Percentiles rank a stretch among this genome's conserved stretches.
phyloP scores from a whole-genome alignment of 768 basidiomycete species.

The Amanita pallidorosea region DNA sequence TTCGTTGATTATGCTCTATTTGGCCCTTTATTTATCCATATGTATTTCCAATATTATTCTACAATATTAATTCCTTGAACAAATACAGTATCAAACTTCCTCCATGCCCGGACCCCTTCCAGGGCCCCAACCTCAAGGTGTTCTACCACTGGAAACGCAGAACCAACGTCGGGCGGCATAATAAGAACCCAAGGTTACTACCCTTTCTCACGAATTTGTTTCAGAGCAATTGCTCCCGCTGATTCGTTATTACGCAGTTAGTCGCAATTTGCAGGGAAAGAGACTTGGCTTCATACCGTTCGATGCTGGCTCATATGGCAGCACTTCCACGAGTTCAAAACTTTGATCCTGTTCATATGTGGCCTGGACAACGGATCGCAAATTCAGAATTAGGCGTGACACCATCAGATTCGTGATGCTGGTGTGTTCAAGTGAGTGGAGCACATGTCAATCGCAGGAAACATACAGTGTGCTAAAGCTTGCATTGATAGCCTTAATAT shows the following conservation, averaged over 20 bases:
- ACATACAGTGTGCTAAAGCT: constrained; percentile 27
- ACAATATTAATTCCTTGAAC: too few species aligned
- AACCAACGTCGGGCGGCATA: too few species aligned
- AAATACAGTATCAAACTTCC: too few species aligned
- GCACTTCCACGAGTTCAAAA: neutral
- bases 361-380: constrained; percentile 5
- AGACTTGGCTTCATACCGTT: neutral
- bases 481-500: constrained; percentile 26
- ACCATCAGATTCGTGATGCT: constrained; percentile 28
- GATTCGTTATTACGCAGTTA: neutral
- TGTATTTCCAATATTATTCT: too few species aligned
- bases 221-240: too few species aligned
- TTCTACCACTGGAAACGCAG: too few species aligned
- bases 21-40: too few species aligned
- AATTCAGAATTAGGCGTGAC: constrained; percentile 25
- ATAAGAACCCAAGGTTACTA: too few species aligned
- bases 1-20: too few species aligned
- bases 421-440: neutral
- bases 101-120: too few species aligned
- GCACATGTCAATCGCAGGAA: neutral
- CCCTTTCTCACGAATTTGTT: too few species aligned
- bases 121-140: too few species aligned
- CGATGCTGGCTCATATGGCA: neutral
- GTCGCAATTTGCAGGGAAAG: neutral
- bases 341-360: neutral